Evolutionary conservation across 495 filamentous ascomycete species (phyloP).

Genomic region (Rhizodiscina lignyota): DNA sequence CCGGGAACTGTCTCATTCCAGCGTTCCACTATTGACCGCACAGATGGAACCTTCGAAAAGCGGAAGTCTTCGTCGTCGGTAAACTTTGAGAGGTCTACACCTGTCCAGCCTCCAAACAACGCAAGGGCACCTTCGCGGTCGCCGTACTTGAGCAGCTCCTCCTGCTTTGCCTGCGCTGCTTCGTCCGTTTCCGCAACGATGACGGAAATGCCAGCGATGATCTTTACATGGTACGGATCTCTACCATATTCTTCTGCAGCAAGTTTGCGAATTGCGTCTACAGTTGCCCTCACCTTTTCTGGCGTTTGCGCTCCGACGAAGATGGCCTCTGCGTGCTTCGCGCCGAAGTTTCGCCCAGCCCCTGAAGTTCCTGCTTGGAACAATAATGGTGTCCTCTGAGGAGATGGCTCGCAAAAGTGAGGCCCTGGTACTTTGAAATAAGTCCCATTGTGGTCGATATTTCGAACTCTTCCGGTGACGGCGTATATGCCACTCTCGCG

Average conservation of each 20-base stretch:
- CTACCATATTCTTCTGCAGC: constrained; percentile 26
- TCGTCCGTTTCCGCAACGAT: constrained; percentile 36
- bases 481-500: constrained; percentile 33
- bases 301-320: constrained; percentile 34
- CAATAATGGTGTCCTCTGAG: constrained; percentile 48
- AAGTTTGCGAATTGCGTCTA: constrained; percentile 32
- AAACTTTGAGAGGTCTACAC: constrained; percentile 34
- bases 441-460: constrained; percentile 42
- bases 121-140: constrained; percentile 38
- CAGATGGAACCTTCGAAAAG: not conserved
- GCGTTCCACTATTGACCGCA: too few species aligned
- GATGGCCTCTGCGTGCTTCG: constrained; percentile 44
- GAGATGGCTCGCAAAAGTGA: constrained; percentile 43
- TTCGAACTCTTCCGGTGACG: constrained; percentile 36
- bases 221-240: constrained; percentile 33
- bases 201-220: constrained; percentile 25
- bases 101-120: constrained; percentile 44
- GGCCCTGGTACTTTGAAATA: constrained; percentile 34
- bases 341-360: constrained; percentile 44
- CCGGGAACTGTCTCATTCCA: constrained; percentile 1
- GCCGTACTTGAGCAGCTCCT: constrained; percentile 30
- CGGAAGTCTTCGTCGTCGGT: constrained; percentile 38
- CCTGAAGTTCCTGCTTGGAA: constrained; percentile 50
- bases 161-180: constrained; percentile 31
- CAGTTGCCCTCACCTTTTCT: constrained; percentile 22